Conservation (phyloP, 768 basidiomycete genomes). For the Lepiota venenata region DNA sequence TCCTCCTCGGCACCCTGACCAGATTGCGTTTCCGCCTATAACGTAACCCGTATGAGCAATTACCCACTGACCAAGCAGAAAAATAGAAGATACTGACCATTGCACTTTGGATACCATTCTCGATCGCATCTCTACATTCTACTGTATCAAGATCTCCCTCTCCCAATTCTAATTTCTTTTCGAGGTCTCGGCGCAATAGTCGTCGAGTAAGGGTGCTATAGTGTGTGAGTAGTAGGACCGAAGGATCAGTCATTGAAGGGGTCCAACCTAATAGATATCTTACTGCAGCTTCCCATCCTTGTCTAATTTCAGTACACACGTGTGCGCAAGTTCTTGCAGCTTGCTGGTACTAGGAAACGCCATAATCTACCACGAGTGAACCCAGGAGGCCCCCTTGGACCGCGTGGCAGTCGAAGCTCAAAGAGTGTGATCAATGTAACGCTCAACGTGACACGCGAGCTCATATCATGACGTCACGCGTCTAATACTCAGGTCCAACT, state of each 20-base stretch:
- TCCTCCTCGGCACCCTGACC: slow-evolving; percentile 4
- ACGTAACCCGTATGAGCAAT: neutral
- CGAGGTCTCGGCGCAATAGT: slow-evolving; percentile 47
- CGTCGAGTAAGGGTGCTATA: slow-evolving; percentile 44
- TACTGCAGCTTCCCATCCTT: slow-evolving; percentile 28
- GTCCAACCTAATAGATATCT: neutral
- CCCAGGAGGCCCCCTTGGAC: neutral
- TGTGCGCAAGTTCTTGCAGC: neutral
- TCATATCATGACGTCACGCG: too few species aligned
- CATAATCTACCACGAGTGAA: neutral
- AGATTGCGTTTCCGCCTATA: slow-evolving; percentile 6
- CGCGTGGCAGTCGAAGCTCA: too few species aligned
- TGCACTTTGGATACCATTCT: slow-evolving; percentile 35
- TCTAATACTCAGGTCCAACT: too few species aligned
- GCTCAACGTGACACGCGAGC: too few species aligned
- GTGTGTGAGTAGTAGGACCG: neutral
- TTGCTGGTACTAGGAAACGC: neutral
- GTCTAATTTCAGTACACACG: slow-evolving; percentile 18
- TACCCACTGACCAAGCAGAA: neutral
- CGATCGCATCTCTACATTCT: slow-evolving; percentile 46
- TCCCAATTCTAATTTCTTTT: slow-evolving; percentile 41
- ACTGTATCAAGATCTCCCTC: slow-evolving; percentile 37
- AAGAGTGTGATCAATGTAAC: too few species aligned
- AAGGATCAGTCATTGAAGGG: neutral
- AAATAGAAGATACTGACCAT: slow-evolving; percentile 23